Evolutionary conservation across 1,139 yeast genomes (phyloP).

Genomic region (Yamadazyma siamensis): DNA sequence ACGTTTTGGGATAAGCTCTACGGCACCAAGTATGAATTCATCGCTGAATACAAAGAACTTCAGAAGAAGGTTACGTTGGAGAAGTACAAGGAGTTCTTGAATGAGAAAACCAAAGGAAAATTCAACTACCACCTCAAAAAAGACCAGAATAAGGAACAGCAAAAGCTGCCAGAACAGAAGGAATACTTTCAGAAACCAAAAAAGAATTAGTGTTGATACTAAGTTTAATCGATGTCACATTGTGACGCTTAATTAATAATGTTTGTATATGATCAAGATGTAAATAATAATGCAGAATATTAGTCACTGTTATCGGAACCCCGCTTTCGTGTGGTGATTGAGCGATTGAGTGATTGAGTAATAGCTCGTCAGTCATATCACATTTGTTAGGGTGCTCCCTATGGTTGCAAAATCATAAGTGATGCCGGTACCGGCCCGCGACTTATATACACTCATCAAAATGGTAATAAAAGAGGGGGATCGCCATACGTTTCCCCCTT

Average conservation of each 20-base stretch:
- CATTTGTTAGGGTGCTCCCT: no score
- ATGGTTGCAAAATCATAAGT: no score
- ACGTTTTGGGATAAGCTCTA: slow-evolving; percentile 82
- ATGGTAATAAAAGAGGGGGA: slow-evolving; percentile 4
- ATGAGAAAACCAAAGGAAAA: slow-evolving; percentile 30
- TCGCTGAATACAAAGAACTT: slow-evolving; percentile 53
- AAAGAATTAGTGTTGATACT: no score
- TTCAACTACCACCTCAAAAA: slow-evolving; percentile 7
- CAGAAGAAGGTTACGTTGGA: slow-evolving; percentile 59
- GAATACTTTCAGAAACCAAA: background rate
- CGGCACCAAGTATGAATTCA: slow-evolving; percentile 69
- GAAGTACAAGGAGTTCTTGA: slow-evolving; percentile 60
- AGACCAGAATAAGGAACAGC: slow-evolving; percentile 4
- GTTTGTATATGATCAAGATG: no score
- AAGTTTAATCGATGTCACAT: no score
- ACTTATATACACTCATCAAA: background rate
- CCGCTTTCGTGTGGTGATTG: no score
- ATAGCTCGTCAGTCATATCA: no score
- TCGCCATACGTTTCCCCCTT: no score
- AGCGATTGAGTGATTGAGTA: no score
- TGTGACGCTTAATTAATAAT: no score
- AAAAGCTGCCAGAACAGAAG: background rate
- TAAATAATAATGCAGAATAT: no score
- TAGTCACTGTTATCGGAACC: no score
- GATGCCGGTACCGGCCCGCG: slow-evolving; percentile 7